These are phyloP conservation scores for Petasospora rhodanensis DNA, from an alignment of 1,139 yeast genomes.

Conservation along the genomic window DNA sequence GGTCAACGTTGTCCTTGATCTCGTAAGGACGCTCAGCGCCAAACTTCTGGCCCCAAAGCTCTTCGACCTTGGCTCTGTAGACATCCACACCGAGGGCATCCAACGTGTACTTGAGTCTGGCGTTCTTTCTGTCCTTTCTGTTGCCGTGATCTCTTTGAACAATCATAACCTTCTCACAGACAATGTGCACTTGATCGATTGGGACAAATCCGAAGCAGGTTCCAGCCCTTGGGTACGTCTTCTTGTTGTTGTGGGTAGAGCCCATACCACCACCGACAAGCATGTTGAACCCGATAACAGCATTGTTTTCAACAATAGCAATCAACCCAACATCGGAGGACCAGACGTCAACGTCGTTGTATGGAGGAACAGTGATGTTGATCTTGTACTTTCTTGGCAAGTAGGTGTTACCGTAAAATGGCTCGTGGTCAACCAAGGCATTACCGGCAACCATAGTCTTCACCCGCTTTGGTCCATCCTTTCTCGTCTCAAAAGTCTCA, in stretches of 20 bases:
- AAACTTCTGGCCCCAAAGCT: conserved; percentile 71
- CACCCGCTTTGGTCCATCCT: conserved; percentile 73
- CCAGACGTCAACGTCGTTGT: conserved; percentile 94
- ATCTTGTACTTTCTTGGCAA: conserved; percentile 95
- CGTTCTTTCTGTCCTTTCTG: conserved; percentile 94
- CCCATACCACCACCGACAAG: conserved; percentile 99
- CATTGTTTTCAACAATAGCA: conserved; percentile 67
- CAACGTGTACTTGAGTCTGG: conserved; percentile 93
- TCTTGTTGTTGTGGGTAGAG: conserved; percentile 91
- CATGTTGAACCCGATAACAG: conserved; percentile 74
- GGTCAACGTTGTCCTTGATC: conserved; percentile 84
- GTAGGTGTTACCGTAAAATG: conserved; percentile 80
- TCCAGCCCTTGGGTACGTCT: conserved; percentile 95
- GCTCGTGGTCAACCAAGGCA: conserved; percentile 81
- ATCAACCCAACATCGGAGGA: conserved; percentile 93
- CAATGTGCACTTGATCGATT: conserved; percentile 65
- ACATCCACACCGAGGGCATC: conserved; percentile 87
- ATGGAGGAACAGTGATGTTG: conserved; percentile 94
- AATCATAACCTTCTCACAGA: conserved; percentile 87
- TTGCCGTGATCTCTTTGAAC: conserved; percentile 96
- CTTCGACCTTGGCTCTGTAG: conserved; percentile 78
- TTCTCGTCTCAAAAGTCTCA: conserved; percentile 67
- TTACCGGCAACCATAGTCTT: conserved; percentile 85
- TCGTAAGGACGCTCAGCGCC: conserved; percentile 66
- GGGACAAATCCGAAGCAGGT: conserved; percentile 75